Evolutionary conservation across 2,329 filamentous ascomycete genomes (phyloP).

Genomic region (Periglandula ipomoeae): DNA sequence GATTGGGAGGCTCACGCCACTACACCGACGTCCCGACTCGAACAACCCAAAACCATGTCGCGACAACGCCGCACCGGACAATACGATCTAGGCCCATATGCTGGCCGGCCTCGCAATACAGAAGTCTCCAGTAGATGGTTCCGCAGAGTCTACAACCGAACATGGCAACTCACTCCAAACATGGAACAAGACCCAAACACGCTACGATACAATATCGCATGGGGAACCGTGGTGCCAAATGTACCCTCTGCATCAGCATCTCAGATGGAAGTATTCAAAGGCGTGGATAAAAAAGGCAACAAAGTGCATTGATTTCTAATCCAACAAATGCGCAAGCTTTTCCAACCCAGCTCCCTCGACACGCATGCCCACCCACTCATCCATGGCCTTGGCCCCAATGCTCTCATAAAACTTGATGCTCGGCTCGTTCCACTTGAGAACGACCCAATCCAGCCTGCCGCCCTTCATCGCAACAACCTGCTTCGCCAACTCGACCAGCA

Average conservation of each 20-base stretch:
- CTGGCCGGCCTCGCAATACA: slow-evolving; percentile 21
- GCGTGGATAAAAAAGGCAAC: slow-evolving; percentile 25
- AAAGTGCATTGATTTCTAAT: slow-evolving; percentile 13
- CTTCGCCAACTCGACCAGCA: slow-evolving; percentile 69
- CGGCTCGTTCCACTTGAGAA: slow-evolving; percentile 87
- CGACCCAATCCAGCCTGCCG: slow-evolving; percentile 77
- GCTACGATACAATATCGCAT: slow-evolving; percentile 29
- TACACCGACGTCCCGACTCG: slow-evolving; percentile 27
- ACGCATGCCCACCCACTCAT: slow-evolving; percentile 67
- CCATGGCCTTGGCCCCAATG: slow-evolving; percentile 57
- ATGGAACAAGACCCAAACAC: slow-evolving; percentile 27
- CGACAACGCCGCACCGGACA: slow-evolving; percentile 25
- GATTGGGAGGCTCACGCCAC: slow-evolving; percentile 35
- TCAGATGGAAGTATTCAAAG: slow-evolving; percentile 40
- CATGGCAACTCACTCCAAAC: slow-evolving; percentile 36
- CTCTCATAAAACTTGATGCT: slow-evolving; percentile 79
- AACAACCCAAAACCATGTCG: slow-evolving; percentile 25
- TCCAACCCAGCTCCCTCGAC: slow-evolving; percentile 58
- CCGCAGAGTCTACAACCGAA: slow-evolving; percentile 35
- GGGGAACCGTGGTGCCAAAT: slow-evolving; percentile 30
- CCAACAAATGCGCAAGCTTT: slow-evolving; percentile 43
- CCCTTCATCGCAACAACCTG: slow-evolving; percentile 67
- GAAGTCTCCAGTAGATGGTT: slow-evolving; percentile 31
- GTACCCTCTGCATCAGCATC: slow-evolving; percentile 21
- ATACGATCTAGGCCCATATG: slow-evolving; percentile 28